Conservation (phyloP, 352 stramenopile species). For the Globisporangium alternatum region DNA sequence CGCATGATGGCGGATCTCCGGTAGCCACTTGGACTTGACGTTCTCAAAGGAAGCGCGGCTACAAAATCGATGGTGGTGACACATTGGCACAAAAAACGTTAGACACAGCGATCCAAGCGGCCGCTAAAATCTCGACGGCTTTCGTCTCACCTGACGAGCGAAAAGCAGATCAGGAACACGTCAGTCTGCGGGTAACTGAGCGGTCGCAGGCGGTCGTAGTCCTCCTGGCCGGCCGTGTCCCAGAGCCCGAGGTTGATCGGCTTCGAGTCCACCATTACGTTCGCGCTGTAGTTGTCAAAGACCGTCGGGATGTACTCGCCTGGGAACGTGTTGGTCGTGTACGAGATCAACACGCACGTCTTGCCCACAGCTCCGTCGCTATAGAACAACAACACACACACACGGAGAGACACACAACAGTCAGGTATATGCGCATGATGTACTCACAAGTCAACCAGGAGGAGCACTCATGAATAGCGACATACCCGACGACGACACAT, state of each 20-base stretch:
- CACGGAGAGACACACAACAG: neutral
- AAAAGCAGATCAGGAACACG: slow-evolving; percentile 96
- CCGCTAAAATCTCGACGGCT: neutral
- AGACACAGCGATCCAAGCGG: neutral
- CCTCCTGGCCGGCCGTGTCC: slow-evolving; percentile 96
- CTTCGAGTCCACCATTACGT: slow-evolving; percentile 92
- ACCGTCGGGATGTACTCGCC: slow-evolving; percentile 97
- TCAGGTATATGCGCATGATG: slow-evolving; percentile 9
- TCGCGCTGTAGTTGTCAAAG: slow-evolving; percentile 93
- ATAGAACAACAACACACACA: slow-evolving; percentile 9
- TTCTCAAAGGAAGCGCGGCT: slow-evolving; percentile 94
- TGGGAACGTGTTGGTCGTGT: slow-evolving; percentile 96
- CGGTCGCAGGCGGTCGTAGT: slow-evolving; percentile 95
- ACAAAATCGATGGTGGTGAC: neutral
- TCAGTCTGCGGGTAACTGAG: slow-evolving; percentile 96
- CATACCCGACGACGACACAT: slow-evolving; percentile 88
- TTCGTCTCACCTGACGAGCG: slow-evolving; percentile 74
- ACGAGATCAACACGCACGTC: slow-evolving; percentile 96
- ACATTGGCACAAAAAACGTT: slow-evolving; percentile 8
- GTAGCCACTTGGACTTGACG: slow-evolving; percentile 93
- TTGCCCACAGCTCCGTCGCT: slow-evolving; percentile 96
- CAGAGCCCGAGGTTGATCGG: slow-evolving; percentile 96
- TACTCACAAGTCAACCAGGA: neutral
- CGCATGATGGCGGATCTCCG: slow-evolving; percentile 87
- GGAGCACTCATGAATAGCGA: slow-evolving; percentile 11